A percentile compares a stretch with the other conserved stretches of the same genome.
phyloP scores from a whole-genome alignment of 257 asterid species.

The Coffea eugenioides region DNA sequence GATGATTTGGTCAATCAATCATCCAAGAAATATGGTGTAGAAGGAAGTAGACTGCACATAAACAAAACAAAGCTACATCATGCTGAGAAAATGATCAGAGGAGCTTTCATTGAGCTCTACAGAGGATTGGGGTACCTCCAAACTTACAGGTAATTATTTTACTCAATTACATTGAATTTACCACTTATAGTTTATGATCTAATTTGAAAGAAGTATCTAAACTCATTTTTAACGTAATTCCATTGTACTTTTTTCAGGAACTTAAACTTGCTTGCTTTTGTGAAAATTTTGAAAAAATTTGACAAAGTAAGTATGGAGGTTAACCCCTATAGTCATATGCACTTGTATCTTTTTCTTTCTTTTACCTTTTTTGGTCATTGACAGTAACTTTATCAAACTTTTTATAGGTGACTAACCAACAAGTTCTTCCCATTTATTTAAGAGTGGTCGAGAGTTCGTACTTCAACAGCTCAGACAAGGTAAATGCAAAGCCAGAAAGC shows the following conservation, averaged over 20 bases:
- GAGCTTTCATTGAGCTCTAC: slow-evolving; percentile 84
- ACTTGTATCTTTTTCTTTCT: background rate
- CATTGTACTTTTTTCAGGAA: slow-evolving; percentile 46
- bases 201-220: background rate
- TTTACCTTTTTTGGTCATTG: slow-evolving; percentile 1
- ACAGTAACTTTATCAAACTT: slow-evolving; percentile 25
- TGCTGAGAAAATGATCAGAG: slow-evolving; percentile 89
- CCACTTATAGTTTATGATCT: background rate
- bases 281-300: slow-evolving; percentile 86
- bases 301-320: slow-evolving; percentile 66
- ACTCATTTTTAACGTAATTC: background rate
- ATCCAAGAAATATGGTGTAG: slow-evolving; percentile 63
- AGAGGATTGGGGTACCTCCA: slow-evolving; percentile 82
- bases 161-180: background rate
- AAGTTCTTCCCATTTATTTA: slow-evolving; percentile 83
- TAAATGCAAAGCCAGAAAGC: slow-evolving; percentile 27
- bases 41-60: slow-evolving; percentile 48
- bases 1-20: slow-evolving; percentile 73
- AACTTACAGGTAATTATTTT: slow-evolving; percentile 59
- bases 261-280: slow-evolving; percentile 91
- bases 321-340: background rate
- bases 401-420: slow-evolving; percentile 74
- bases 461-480: slow-evolving; percentile 96
- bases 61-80: slow-evolving; percentile 67
- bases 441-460: slow-evolving; percentile 87